Conservation (phyloP, 441 rosid genomes). For the Populus tomentosa region DNA sequence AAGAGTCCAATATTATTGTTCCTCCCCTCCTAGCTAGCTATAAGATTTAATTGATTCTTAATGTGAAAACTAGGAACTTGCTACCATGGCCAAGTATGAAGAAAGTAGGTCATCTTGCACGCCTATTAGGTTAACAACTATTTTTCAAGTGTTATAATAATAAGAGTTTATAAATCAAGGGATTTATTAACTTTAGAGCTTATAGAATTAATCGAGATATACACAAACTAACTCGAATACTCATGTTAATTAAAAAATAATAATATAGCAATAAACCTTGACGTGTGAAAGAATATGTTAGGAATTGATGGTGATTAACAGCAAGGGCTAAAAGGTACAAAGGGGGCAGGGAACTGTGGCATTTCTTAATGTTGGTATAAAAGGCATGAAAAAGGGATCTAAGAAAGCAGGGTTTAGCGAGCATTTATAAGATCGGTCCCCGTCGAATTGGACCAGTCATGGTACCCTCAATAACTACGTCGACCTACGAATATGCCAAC, state of each 20-base stretch:
- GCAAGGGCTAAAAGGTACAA: not conserved
- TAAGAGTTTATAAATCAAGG: no score
- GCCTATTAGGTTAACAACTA: no score
- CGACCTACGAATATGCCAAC: not conserved
- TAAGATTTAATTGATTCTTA: not conserved
- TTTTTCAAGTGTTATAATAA: no score
- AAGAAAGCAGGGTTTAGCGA: not conserved
- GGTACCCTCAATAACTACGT: not conserved
- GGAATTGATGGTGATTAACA: not conserved
- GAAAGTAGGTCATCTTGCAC: no score
- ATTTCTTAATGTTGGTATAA: not conserved
- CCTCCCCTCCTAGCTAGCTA: not conserved
- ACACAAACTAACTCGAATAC: no score
- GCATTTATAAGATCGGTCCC: not conserved
- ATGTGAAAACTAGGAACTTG: not conserved
- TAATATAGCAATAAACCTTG: not conserved
- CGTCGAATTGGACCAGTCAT: not conserved
- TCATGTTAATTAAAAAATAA: no score
- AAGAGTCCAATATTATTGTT: no score
- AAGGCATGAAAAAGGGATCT: not conserved
- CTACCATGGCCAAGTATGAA: no score
- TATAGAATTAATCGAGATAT: no score
- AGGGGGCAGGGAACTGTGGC: no score
- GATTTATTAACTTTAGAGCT: fast-evolving
- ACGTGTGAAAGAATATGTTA: not conserved